Conservation (phyloP, 2,329 filamentous ascomycete genomes). For the Sporothrix euskadiensis region DNA sequence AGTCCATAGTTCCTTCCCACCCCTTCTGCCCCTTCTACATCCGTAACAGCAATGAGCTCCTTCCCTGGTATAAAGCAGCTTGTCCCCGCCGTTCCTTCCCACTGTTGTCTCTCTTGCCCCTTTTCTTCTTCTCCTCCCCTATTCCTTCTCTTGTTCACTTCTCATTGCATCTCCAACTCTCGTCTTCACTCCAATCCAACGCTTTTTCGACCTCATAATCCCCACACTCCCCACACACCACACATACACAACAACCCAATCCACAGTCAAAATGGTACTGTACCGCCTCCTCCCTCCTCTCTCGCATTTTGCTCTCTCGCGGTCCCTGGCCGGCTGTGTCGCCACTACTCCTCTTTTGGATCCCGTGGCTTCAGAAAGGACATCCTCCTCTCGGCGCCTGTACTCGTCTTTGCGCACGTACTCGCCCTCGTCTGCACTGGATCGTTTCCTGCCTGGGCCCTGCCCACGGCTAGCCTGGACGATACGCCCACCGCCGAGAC, state of each 20-base stretch:
- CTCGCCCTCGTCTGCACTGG: background rate
- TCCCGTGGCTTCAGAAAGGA: background rate
- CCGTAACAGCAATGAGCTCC: background rate
- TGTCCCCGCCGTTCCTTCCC: background rate
- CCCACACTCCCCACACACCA: background rate
- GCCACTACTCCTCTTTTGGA: too few species aligned
- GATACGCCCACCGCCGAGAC: conserved; percentile 17
- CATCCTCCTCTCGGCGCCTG: conserved; percentile 12
- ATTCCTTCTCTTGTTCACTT: background rate
- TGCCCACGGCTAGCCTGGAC: background rate
- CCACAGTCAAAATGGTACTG: conserved; percentile 30
- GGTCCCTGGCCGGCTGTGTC: conserved; percentile 22
- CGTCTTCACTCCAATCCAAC: background rate
- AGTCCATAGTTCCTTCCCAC: background rate
- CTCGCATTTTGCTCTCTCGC: conserved; percentile 15
- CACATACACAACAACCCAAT: background rate
- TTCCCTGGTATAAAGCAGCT: conserved; percentile 23
- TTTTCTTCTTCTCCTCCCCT: background rate
- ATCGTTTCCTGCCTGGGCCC: background rate
- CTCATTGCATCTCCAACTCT: conserved; percentile 18
- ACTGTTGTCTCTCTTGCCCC: background rate
- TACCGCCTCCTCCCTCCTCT: conserved; percentile 7
- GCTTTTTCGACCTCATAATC: background rate
- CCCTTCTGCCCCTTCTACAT: background rate
- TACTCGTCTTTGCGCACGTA: conserved; percentile 6